Evolutionary conservation across 768 basidiomycete genomes (phyloP).

Genomic region (Mycena capillaripes): DNA sequence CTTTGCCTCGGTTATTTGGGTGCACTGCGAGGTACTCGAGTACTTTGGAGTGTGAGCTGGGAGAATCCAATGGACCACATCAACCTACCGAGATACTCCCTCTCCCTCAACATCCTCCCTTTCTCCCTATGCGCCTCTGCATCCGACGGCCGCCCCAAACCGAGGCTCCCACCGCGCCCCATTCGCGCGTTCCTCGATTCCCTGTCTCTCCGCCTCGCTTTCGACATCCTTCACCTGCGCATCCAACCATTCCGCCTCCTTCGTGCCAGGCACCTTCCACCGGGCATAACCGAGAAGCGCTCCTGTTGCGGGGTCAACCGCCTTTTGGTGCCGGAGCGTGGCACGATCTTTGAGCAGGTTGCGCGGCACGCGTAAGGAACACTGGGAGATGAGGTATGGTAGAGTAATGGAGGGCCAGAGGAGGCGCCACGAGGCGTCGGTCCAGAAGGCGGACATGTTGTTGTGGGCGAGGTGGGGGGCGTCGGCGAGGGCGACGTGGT

Average conservation of each 20-base stretch:
- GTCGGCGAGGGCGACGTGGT: not conserved
- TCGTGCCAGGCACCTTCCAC: not conserved
- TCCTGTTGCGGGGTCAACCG: not conserved
- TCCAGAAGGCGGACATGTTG: conserved; percentile 3
- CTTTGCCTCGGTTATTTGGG: not conserved
- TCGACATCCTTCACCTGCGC: not conserved
- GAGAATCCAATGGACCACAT: not conserved
- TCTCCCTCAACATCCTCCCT: not conserved
- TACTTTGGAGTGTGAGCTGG: not conserved
- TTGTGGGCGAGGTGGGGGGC: not conserved
- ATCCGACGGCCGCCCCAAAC: not conserved
- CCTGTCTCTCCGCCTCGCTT: not conserved
- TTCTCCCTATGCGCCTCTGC: not conserved
- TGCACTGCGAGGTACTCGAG: not conserved
- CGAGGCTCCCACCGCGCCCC: not conserved
- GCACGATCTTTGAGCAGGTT: not conserved
- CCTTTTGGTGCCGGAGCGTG: not conserved
- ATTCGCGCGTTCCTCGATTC: not conserved
- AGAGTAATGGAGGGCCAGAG: not conserved
- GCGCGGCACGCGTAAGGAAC: not conserved
- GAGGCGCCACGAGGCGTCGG: not conserved
- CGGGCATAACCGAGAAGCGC: not conserved
- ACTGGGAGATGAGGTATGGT: not conserved
- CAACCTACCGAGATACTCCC: not conserved
- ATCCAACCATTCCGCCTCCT: not conserved